A percentile compares a stretch with the other conserved stretches of the same genome.
Conservation (phyloP, 2,329 filamentous ascomycete genomes). For the Colletotrichum coccodes region DNA sequence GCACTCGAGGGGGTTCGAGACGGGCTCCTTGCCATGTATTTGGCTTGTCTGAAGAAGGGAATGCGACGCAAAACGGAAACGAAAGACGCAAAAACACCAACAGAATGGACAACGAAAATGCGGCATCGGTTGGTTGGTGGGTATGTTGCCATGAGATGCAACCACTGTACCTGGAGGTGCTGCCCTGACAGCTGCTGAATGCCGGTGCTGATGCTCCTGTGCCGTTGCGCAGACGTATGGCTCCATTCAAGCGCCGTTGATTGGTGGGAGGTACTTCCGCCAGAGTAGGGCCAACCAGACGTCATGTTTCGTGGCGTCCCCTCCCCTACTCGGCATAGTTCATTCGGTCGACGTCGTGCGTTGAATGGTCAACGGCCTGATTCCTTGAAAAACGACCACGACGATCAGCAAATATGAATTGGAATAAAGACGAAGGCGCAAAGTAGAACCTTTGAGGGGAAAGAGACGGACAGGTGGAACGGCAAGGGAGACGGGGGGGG, state of each 20-base stretch:
- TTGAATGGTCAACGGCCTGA: background rate
- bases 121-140: background rate
- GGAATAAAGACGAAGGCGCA: too few species aligned
- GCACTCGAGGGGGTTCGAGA: background rate
- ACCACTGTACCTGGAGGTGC: background rate
- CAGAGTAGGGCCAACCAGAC: background rate
- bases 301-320: background rate
- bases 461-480: background rate
- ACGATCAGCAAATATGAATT: background rate
- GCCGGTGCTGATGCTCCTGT: background rate
- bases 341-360: background rate
- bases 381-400: too few species aligned
- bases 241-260: background rate
- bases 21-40: background rate
- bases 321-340: background rate
- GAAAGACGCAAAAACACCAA: background rate
- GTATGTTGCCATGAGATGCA: background rate
- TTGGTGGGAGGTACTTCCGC: background rate
- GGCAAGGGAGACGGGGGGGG: background rate
- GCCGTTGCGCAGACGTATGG: background rate
- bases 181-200: background rate
- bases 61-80: background rate
- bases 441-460: background rate
- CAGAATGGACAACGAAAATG: background rate
- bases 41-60: background rate